Base-by-base conservation (phyloP, 768 basidiomycete genomes). In the Mycena alexandri region DNA sequence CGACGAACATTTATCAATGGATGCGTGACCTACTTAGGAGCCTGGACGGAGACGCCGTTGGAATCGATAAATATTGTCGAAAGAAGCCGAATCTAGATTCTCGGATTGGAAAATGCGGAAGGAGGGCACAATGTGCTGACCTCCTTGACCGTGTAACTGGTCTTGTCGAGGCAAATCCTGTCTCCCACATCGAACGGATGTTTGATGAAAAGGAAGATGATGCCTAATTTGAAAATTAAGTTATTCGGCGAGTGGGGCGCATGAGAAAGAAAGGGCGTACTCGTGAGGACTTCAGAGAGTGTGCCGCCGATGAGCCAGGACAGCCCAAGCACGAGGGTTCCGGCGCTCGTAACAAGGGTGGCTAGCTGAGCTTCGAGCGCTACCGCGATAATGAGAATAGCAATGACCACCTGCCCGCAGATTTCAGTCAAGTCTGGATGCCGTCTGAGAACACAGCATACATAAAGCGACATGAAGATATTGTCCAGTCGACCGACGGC, bases 131-230 rank as follows among this genome's bases (percentile, higher is more conserved):
- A n/a, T 29, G 21, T 25, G 12, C 54, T 42, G 21, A 68, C 70
- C 70, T 96, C 94, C 75, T 92, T 93, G 67, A 97, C 94, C 0
- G 92, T 93, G 76, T 92, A 95, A 10, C 75, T 81, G 38, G 84
- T 80, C 29, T 82, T 83, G 60, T 81, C 79, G 51, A 91, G 68
- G 56, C 79, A 80, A 55, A 96, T 85, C 51, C 90, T 80, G 78
- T 95, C 93, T 25, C 92, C 91, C 25, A 94, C 92, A 77, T 94
- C 93, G 82, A 90, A 93, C 0, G 91, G 91, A 74, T 93, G 90
- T 73, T 93, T 93, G 77, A 95, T 85, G 79, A 96, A 96, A 33
- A 98, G 83, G 86, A 98, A 96, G 74, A 96, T 95, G 76, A 95
- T 93, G 64, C 66, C 60, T 61, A 44, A 17, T 41, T 17, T 44